A percentile compares a stretch with the other conserved stretches of the same genome.
Evolutionary conservation across 176 grass and related monocot genomes (phyloP).

Genomic region (Paspalum notatum): DNA sequence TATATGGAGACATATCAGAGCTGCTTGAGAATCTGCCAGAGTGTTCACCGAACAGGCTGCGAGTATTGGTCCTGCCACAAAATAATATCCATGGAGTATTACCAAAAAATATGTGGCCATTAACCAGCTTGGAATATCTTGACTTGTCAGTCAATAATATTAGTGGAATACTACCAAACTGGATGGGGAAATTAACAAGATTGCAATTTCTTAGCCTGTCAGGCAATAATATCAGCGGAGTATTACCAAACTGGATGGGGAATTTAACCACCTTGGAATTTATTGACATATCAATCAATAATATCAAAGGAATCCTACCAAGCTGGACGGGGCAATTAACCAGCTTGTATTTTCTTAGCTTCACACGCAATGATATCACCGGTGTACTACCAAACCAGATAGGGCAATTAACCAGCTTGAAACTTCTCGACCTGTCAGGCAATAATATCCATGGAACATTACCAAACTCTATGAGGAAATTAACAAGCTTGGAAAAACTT

Average conservation of each 20-base stretch:
- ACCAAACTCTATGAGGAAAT: too few relatives aligned
- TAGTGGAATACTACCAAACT: constrained; percentile 4
- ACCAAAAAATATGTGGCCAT: background rate
- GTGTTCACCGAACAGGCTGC: too few relatives aligned
- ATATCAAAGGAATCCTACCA: background rate
- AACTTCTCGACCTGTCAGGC: too few relatives aligned
- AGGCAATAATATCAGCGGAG: too few relatives aligned
- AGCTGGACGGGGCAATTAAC: background rate
- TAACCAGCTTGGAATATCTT: constrained; percentile 6
- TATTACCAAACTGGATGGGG: background rate
- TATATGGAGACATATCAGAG: too few relatives aligned
- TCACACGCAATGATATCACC: background rate
- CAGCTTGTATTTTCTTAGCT: background rate
- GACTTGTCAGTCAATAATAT: background rate
- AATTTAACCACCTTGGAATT: background rate
- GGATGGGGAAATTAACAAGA: background rate
- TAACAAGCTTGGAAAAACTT: too few relatives aligned
- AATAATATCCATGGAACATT: too few relatives aligned
- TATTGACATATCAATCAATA: background rate
- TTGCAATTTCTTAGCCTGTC: too few relatives aligned
- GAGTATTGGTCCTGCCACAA: too few relatives aligned
- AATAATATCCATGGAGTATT: background rate
- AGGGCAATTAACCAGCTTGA: too few relatives aligned
- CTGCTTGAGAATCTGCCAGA: too few relatives aligned
- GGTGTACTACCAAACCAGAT: too few relatives aligned